phyloP scores from a whole-genome alignment of 2,329 filamentous ascomycete genomes.

The Phaeomoniella chlamydospora region DNA sequence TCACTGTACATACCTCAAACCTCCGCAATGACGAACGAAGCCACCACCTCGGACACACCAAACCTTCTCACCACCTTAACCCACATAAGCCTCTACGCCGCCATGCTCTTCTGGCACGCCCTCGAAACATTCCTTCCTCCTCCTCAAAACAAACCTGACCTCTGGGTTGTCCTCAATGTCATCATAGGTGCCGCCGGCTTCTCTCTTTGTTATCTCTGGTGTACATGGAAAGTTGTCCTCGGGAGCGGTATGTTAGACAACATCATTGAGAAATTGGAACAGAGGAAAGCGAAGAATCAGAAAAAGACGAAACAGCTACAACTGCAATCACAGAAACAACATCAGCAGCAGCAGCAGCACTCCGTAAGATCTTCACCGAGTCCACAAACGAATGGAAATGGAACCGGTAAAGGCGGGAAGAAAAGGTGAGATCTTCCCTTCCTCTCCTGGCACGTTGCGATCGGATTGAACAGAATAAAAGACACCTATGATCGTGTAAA shows the following conservation, averaged over 20 bases:
- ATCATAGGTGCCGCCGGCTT: conserved; percentile 77
- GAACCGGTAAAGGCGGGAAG: neutral
- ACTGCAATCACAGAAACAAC: neutral
- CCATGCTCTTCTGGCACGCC: conserved; percentile 71
- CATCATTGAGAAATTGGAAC: conserved; percentile 5
- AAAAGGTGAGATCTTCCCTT: too few relatives aligned
- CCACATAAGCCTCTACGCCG: conserved; percentile 61
- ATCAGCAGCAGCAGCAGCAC: neutral
- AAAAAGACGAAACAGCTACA: neutral
- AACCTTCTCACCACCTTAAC: conserved; percentile 50
- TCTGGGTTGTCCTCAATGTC: conserved; percentile 89
- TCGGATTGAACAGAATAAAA: too few relatives aligned
- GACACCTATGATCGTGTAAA: too few relatives aligned
- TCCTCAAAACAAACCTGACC: conserved; percentile 67
- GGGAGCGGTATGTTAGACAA: conserved; percentile 11
- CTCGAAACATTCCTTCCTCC: conserved; percentile 54
- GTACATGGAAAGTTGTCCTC: conserved; percentile 47
- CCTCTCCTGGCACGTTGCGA: too few relatives aligned
- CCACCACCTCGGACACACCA: conserved; percentile 30
- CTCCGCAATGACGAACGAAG: conserved; percentile 15
- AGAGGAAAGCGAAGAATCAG: neutral
- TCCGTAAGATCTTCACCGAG: neutral
- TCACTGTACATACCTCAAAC: conserved; percentile 47
- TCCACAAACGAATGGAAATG: too few relatives aligned
- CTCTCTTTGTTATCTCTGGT: conserved; percentile 81